Evolutionary conservation across 306 rosid genomes (phyloP).

Genomic region (Sicyos edulis): DNA sequence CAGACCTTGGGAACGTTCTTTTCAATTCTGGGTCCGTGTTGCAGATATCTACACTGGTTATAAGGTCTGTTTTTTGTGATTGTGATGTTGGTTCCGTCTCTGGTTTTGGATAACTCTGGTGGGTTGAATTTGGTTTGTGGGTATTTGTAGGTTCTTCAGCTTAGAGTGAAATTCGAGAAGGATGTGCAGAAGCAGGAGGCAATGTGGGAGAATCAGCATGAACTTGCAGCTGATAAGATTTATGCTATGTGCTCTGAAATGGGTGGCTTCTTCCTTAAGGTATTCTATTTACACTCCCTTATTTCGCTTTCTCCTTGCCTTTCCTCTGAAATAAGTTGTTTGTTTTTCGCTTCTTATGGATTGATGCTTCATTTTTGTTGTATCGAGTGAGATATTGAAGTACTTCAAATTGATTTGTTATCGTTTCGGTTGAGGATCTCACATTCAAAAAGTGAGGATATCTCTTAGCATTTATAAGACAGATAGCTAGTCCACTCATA

Average conservation of each 20-base stretch:
- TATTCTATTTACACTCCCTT: slow-evolving; percentile 6
- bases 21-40: slow-evolving; percentile 86
- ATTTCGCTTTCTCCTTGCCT: neutral
- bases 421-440: neutral
- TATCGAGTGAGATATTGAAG: neutral
- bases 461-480: too few species aligned
- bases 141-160: slow-evolving; percentile 60
- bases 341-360: too few species aligned
- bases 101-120: neutral
- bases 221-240: slow-evolving; percentile 76
- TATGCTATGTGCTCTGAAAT: slow-evolving; percentile 74
- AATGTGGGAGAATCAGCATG: slow-evolving; percentile 96
- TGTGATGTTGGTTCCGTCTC: neutral
- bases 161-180: slow-evolving; percentile 68
- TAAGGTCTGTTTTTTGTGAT: slow-evolving; percentile 43
- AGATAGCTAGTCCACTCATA: too few species aligned
- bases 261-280: slow-evolving; percentile 80
- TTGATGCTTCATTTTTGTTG: neutral
- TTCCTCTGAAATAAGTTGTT: neutral
- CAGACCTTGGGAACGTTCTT: slow-evolving; percentile 82
- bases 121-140: slow-evolving; percentile 20
- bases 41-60: slow-evolving; percentile 78
- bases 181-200: slow-evolving; percentile 66
- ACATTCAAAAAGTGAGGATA: too few species aligned
- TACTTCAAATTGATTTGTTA: slow-evolving; percentile 9